A percentile compares a stretch with the other conserved stretches of the same genome.
Evolutionary conservation across 1,139 yeast genomes (phyloP).

Genomic region (Pichia sp.): DNA sequence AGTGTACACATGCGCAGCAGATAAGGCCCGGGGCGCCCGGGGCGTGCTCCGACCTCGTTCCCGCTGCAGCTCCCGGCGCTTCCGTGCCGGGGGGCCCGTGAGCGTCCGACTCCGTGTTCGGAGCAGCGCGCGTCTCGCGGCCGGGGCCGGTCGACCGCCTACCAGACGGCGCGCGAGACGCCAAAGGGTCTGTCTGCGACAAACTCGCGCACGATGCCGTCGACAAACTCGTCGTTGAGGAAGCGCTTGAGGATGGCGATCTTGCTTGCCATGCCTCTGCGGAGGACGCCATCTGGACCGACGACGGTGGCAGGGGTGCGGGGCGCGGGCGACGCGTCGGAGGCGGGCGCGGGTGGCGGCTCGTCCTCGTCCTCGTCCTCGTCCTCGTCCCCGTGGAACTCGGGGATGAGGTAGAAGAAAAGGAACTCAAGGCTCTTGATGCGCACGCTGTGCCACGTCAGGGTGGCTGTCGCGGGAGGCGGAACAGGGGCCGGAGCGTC

Average conservation of each 20-base stretch:
- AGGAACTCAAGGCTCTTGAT: slow-evolving; percentile 68
- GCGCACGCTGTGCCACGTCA: slow-evolving; percentile 42
- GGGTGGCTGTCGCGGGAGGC: no score
- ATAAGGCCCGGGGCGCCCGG: no score
- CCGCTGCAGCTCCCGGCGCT: not conserved
- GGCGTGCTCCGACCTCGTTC: not conserved
- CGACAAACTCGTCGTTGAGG: slow-evolving; percentile 39
- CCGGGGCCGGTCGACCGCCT: no score
- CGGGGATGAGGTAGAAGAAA: slow-evolving; percentile 70
- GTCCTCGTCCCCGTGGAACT: slow-evolving; percentile 27
- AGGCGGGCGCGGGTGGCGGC: no score
- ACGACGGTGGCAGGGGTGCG: not conserved
- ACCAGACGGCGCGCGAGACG: slow-evolving; percentile 31
- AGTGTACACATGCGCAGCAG: no score
- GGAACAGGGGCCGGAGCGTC: no score
- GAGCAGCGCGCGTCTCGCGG: not conserved
- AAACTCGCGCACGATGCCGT: slow-evolving; percentile 44
- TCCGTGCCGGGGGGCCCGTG: no score
- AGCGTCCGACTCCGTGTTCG: not conserved
- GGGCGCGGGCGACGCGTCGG: no score
- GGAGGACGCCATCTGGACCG: slow-evolving; percentile 24
- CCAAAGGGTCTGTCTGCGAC: slow-evolving; percentile 47
- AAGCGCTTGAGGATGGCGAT: slow-evolving; percentile 47
- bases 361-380: no score
- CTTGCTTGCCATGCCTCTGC: slow-evolving; percentile 47